Conservation (phyloP, 148 eudicot genomes). For the Bassia scoparia region DNA sequence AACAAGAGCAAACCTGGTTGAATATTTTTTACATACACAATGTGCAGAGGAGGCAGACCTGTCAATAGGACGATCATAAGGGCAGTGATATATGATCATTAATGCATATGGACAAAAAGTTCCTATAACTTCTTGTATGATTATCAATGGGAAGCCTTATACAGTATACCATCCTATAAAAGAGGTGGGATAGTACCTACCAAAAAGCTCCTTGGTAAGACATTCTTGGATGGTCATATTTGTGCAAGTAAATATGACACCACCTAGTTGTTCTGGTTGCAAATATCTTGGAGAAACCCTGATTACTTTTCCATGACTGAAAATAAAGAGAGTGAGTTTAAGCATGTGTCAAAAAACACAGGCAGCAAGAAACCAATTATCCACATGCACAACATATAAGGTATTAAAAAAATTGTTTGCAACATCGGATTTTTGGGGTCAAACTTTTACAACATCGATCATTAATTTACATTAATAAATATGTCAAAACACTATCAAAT, state of each 20-base stretch:
- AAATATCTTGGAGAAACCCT: constrained; percentile 42
- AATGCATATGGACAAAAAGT: background rate
- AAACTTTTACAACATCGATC: too few species aligned
- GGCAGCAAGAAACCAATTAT: too few species aligned
- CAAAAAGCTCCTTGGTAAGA: constrained; percentile 68
- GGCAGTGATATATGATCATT: background rate
- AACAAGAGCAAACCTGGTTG: constrained; percentile 70
- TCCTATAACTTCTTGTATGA: too few species aligned
- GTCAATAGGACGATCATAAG: constrained; percentile 11
- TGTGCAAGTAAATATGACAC: constrained; percentile 81
- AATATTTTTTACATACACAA: constrained; percentile 56
- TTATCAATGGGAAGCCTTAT: background rate
- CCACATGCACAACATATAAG: too few species aligned
- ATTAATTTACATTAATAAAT: too few species aligned
- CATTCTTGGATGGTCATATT: constrained; percentile 58
- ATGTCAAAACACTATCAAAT: too few species aligned
- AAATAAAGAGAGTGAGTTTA: constrained; percentile 14
- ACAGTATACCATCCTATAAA: background rate
- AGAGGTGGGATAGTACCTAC: constrained; percentile 36
- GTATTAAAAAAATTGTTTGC: too few species aligned
- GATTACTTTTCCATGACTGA: constrained; percentile 25
- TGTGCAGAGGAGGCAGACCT: constrained; percentile 69
- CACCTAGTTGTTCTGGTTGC: constrained; percentile 54
- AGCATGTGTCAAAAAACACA: too few species aligned
- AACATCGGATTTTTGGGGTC: too few species aligned